Evolutionary conservation across 257 asterid genomes (phyloP), one percentile per base, ranked within the genome.

Genomic region (Lavandula angustifolia): DNA sequence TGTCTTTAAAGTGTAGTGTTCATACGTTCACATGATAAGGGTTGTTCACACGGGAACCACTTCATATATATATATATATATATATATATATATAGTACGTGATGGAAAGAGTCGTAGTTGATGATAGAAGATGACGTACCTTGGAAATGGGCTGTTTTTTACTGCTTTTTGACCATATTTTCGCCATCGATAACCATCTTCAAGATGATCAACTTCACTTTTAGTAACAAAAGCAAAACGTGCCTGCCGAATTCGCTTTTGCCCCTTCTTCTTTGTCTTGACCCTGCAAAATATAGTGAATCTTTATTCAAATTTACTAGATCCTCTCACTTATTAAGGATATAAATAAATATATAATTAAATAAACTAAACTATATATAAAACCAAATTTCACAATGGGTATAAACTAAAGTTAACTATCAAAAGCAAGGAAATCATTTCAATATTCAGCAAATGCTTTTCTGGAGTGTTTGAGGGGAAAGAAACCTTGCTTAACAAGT

Each of bases 151-250:
- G 77, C 92, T 89, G 56, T 89, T 85, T 66, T 89, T 89, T 0
- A 89, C 95, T 14, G 95, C 89, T 62, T 90, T 87, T 63, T 90
- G 97, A 6, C 97, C 97, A 70, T 90, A 90, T 66, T 90, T 90
- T 69, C 97, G 64, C 97, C 97, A 90, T 71, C 97, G 75, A 57
- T 87, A 90, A 46, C 97, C 97, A 72, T 90, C 97, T 70, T 90
- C 97, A 9, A 90, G 92, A 72, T 87, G 87, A 76, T 90, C 97
- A 64, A 87, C 81, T 62, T 87, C 97, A 67, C 91, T 90, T 79
- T 84, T 90, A 4, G 97, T 90, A 75, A 85, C 87, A 77, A 90
- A 90, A 22, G 97, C 97, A 68, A 79, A 78, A 13, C 95, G 87
- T 12, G 82, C 86, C 79, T 77, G 91, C 32, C 88, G 81, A 37